Base-by-base conservation (phyloP, 768 basidiomycete species). In the Saitozyma podzolica region DNA sequence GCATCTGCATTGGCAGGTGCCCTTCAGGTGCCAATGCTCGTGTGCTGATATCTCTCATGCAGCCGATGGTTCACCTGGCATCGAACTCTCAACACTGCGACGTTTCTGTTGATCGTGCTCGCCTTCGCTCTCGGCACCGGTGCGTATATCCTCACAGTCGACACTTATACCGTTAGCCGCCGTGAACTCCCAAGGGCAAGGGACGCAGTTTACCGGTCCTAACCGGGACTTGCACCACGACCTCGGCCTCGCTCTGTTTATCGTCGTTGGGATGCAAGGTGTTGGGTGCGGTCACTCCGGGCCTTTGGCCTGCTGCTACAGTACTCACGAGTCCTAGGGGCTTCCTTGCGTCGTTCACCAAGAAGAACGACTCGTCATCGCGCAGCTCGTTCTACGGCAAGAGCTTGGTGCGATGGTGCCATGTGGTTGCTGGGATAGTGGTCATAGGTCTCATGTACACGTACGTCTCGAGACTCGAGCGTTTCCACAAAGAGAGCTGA, bases 41-140 rank as follows among this genome's bases (percentile, higher is more conserved):
- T 29, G 29, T 29, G 29, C 29, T 29, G 29, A 29, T 5, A 29
- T 29, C 5, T 29, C 29, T 29, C 29, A 13, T 17, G 11, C 45
- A 47, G 45, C 11, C 45, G 45, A 47, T 47, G 45, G 45, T 47
- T 47, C n/a, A 17, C n/a, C 45, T 47, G 45, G 45, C 45, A 47
- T 17, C 45, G 45, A 13, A 6, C 45, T 11, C 45, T 47, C 2
- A 47, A 47, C n/a, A 47, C 6, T 17, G 45, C 45, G 13, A 47
- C 45, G 11, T 11, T 47, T 6, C 3, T 17, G 45, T 17, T 47
- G 11, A 17, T 47, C 13, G n/a, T 47, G n/a, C 45, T 47, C 13
- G 11, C 45, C 11, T 47, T 47, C 45, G 45, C 13, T 2, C 45
- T 47, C 11, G 45, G 45, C 11, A 47, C 45, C 11, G 45, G 45